Conservation (phyloP, 73 alveolate species). For the Symbiodinium pilosum region DNA sequence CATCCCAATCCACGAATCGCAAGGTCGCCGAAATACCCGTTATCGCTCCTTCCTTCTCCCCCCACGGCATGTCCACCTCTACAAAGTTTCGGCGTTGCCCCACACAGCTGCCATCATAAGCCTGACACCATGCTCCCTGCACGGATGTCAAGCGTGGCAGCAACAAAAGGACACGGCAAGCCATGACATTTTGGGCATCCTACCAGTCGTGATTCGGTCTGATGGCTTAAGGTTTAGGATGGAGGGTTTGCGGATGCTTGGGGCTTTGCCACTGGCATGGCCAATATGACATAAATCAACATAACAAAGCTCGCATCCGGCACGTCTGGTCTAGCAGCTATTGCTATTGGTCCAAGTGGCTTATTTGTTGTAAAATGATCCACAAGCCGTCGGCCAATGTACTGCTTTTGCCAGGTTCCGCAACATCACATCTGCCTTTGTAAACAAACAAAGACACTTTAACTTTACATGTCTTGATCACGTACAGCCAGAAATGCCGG, state of each 20-base stretch:
- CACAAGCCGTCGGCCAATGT: too few species aligned
- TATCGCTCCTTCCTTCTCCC: not conserved
- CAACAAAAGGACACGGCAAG: not conserved
- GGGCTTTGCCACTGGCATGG: not conserved
- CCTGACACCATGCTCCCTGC: slow-evolving; percentile 34
- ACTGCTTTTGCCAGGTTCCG: too few species aligned
- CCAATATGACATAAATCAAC: not conserved
- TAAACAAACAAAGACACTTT: too few species aligned
- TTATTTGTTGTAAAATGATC: not conserved
- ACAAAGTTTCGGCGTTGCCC: slow-evolving; percentile 1
- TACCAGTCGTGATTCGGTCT: too few species aligned
- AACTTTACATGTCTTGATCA: not conserved
- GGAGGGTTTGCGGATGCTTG: not conserved
- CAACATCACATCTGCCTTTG: too few species aligned
- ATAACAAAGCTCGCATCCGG: not conserved
- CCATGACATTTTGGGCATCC: not conserved
- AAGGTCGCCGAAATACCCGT: not conserved
- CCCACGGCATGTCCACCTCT: not conserved
- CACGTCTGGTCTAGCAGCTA: not conserved
- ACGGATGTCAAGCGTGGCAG: not conserved
- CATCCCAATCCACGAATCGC: slow-evolving; percentile 51
- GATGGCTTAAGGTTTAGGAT: not conserved
- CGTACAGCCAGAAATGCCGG: too few species aligned
- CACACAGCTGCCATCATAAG: slow-evolving; percentile 24
- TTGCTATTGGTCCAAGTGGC: not conserved